Evolutionary conservation across 2,329 filamentous ascomycete species (phyloP), one percentile per base, ranked within the genome.

Genomic region (Cladophialophora exuberans): DNA sequence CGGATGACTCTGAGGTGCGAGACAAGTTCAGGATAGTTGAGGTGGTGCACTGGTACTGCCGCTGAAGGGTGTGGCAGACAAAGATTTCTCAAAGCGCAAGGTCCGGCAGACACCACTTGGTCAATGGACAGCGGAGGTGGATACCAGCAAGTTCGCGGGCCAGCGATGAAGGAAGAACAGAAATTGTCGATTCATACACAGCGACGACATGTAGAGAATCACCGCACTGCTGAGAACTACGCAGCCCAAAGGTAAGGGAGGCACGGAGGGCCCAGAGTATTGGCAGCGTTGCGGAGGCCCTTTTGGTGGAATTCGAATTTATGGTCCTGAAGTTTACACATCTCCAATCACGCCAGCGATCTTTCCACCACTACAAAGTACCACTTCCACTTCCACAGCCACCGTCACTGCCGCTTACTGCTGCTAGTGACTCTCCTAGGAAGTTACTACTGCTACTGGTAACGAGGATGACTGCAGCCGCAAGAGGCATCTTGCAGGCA

Each of bases 131-230:
- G 22, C 26, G 11, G 39, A 26, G 39, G 17, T n/a, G 39, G 22
- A 23, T 15, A 36, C 46, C 46, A 15, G n/a, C n/a, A n/a, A n/a
- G n/a, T 49, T 18, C 18, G 23, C 46, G 31, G 25, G 20, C 35
- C 46, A 36, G 23, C 35, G 23, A 28, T 13, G 31, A 30, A 38
- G 31, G 33, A 6, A 23, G 15, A 26, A n/a, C 17, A 30, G 46
- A 18, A 20, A 41, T 28, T 30, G 46, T 25, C 23, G 31, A 36
- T 41, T 20, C 46, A 49, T 49, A n/a, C n/a, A n/a, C 35, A 49
- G 46, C 46, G 39, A 28, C 46, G 15, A 41, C 35, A 39, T 25
- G 25, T 30, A 28, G 35, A n/a, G n/a, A n/a, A n/a, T n/a, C n/a
- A n/a, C n/a, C n/a, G n/a, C n/a, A n/a, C n/a, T n/a, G n/a, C n/a